Conservation (phyloP, 2,329 filamentous ascomycete genomes). For the Neophaeococcomyces mojaviensis region DNA sequence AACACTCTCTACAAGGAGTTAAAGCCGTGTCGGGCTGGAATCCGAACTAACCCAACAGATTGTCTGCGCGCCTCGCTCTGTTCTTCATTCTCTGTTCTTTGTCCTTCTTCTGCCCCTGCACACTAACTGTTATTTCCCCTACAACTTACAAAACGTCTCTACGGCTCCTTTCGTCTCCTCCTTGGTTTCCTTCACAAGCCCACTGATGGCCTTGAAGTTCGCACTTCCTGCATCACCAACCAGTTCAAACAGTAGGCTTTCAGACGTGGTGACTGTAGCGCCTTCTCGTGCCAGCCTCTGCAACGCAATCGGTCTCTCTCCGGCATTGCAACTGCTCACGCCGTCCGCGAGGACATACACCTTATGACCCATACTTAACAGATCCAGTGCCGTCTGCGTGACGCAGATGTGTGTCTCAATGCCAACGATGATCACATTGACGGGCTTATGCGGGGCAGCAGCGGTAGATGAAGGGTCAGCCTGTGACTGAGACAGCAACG, state of each 20-base stretch:
- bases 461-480: slow-evolving; percentile 22
- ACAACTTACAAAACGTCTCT: slow-evolving; percentile 43
- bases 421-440: slow-evolving; percentile 70
- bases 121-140: neutral
- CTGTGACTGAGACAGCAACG: slow-evolving; percentile 7
- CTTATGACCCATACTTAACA: slow-evolving; percentile 64
- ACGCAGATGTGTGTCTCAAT: slow-evolving; percentile 95
- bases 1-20: no score
- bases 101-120: neutral
- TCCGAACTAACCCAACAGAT: no score
- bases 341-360: slow-evolving; percentile 87
- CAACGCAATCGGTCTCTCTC: slow-evolving; percentile 74
- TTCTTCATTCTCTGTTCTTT: neutral
- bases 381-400: slow-evolving; percentile 81
- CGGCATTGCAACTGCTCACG: slow-evolving; percentile 76
- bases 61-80: no score
- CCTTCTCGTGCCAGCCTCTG: slow-evolving; percentile 68
- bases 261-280: slow-evolving; percentile 73
- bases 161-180: slow-evolving; percentile 63
- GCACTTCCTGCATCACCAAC: slow-evolving; percentile 70
- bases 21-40: no score
- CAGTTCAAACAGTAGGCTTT: slow-evolving; percentile 83
- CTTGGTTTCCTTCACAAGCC: slow-evolving; percentile 69
- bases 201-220: slow-evolving; percentile 64
- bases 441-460: slow-evolving; percentile 29